Percentiles rank a stretch among this genome's conserved stretches.
These are phyloP conservation scores for Macrophomina phaseolina DNA, from an alignment of 2,329 filamentous ascomycete species.

Conservation along the genomic window DNA sequence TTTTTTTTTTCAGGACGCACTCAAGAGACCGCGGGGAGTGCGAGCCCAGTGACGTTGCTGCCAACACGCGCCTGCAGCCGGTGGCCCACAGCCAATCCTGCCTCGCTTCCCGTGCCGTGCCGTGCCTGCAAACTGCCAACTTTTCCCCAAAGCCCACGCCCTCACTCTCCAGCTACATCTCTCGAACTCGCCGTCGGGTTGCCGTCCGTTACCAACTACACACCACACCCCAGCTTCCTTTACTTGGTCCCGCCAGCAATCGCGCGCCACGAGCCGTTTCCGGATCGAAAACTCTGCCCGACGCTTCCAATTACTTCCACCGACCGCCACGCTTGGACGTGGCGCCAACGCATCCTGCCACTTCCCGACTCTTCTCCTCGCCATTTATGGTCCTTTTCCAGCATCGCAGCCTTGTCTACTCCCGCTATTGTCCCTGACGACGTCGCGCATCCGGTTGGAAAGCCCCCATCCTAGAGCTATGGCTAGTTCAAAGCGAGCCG, in stretches of 20 bases:
- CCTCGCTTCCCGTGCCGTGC: not conserved
- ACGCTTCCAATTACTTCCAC: not conserved
- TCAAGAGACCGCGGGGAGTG: not conserved
- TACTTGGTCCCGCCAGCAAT: no score
- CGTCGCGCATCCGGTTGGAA: not conserved
- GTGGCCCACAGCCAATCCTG: conserved; percentile 1
- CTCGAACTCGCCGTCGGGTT: not conserved
- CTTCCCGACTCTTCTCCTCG: not conserved
- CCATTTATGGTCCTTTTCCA: not conserved
- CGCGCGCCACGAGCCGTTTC: no score
- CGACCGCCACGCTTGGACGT: not conserved
- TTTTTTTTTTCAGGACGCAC: not conserved
- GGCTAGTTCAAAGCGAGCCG: not conserved
- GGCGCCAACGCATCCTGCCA: not conserved
- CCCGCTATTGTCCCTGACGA: not conserved
- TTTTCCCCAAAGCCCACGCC: not conserved
- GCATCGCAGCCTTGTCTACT: not conserved
- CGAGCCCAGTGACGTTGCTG: not conserved
- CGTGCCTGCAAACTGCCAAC: not conserved
- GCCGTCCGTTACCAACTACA: not conserved
- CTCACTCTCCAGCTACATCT: not conserved
- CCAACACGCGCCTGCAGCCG: not conserved
- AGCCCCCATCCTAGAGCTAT: not conserved
- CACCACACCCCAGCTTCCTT: not conserved
- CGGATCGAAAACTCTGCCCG: not conserved